Percentiles rank a stretch among this genome's conserved stretches.
phyloP scores from a whole-genome alignment of 257 asterid species.

The Penstemon barbatus region DNA sequence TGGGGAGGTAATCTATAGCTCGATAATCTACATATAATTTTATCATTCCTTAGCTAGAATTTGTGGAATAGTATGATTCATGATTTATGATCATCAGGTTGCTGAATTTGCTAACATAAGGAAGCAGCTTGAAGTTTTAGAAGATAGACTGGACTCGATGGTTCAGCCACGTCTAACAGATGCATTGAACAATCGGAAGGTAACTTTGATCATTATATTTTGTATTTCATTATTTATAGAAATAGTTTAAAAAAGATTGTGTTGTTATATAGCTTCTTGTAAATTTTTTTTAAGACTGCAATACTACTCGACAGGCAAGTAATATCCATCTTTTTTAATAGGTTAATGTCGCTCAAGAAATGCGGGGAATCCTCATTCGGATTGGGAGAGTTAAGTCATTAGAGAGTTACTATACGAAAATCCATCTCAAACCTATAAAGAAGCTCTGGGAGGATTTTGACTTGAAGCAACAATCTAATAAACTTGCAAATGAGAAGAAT shows the following conservation, averaged over 20 bases:
- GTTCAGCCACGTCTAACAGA: constrained; percentile 96
- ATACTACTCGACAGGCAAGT: constrained; percentile 18
- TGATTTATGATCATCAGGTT: constrained; percentile 58
- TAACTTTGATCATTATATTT: constrained; percentile 35
- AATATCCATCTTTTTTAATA: constrained; percentile 26
- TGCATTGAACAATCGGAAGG: constrained; percentile 86
- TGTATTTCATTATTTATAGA: constrained; percentile 17
- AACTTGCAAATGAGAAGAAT: constrained; percentile 64
- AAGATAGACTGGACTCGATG: constrained; percentile 95
- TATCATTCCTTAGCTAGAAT: constrained; percentile 12
- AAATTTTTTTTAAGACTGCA: constrained; percentile 8
- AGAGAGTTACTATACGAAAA: constrained; percentile 75
- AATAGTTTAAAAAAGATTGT: neutral
- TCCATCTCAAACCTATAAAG: constrained; percentile 79
- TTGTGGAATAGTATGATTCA: constrained; percentile 25
- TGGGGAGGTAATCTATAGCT: constrained; percentile 70
- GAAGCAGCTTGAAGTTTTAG: constrained; percentile 96
- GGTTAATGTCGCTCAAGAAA: constrained; percentile 89
- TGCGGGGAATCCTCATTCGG: constrained; percentile 81
- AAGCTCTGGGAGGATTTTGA: constrained; percentile 94
- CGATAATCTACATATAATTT: neutral
- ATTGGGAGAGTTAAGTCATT: constrained; percentile 91
- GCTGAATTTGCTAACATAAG: constrained; percentile 99
- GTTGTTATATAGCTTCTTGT: constrained; percentile 10
- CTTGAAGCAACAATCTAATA: constrained; percentile 66